A percentile compares a stretch with the other conserved stretches of the same genome.
Conservation (phyloP, 73 alveolate species). For the Tetrahymena borealis region DNA sequence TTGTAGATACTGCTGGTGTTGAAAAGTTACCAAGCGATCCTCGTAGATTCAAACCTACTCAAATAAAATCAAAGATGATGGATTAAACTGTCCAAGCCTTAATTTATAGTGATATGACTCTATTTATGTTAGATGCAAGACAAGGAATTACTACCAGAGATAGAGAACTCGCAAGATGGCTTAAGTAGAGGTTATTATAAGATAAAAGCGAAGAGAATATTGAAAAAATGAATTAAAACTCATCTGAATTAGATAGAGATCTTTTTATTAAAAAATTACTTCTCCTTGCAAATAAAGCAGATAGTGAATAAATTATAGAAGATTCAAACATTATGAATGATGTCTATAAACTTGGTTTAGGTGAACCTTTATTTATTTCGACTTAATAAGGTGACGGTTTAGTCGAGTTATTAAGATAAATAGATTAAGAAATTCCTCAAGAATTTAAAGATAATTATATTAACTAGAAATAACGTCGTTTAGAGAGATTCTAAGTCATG, state of each 20-base stretch:
- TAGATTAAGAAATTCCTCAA: conserved; percentile 56
- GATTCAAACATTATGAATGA: conserved; percentile 57
- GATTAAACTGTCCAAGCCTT: conserved; percentile 59
- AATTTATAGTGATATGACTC: conserved; percentile 60
- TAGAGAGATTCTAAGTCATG: conserved; percentile 40
- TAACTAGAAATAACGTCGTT: conserved; percentile 48
- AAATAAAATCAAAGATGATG: conserved; percentile 40
- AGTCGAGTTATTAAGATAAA: conserved; percentile 48
- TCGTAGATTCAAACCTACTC: conserved; percentile 2
- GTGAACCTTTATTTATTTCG: conserved; percentile 74
- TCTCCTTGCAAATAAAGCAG: conserved; percentile 63
- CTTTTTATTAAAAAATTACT: conserved; percentile 11
- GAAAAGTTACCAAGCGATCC: conserved; percentile 40
- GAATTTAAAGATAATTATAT: conserved; percentile 18
- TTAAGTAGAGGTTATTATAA: conserved; percentile 14
- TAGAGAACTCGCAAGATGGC: conserved; percentile 60
- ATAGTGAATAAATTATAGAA: conserved; percentile 48
- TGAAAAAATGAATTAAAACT: conserved; percentile 18
- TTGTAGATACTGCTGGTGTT: conserved; percentile 89
- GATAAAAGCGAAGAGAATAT: conserved; percentile 11
- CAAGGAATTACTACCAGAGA: conserved; percentile 69
- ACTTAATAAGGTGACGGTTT: conserved; percentile 86
- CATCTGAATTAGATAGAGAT: conserved; percentile 25
- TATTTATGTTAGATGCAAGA: conserved; percentile 64
- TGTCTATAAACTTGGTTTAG: conserved; percentile 54